A percentile compares a stretch with the other conserved stretches of the same genome.
Conservation (phyloP, 1,139 yeast genomes). For the Blastobotrys aristatus region DNA sequence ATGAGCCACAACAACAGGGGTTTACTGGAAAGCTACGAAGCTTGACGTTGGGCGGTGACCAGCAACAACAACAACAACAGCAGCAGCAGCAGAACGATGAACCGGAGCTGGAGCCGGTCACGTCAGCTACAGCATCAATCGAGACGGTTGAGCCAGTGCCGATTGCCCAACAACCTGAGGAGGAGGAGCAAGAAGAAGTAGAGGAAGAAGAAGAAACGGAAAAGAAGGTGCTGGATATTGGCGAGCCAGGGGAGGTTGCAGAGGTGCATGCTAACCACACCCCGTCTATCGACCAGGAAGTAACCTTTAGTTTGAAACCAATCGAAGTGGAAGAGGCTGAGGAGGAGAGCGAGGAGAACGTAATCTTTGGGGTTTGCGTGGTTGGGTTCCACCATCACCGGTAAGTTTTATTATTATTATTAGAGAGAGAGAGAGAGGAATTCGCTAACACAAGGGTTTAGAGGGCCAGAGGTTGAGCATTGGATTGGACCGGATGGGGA, state of each 20-base stretch:
- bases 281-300: not conserved
- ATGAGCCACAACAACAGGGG: not conserved
- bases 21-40: constrained; percentile 8
- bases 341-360: constrained; percentile 26
- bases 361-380: constrained; percentile 77
- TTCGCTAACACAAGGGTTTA: constrained; percentile 16
- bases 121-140: not conserved
- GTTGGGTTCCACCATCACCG: constrained; percentile 87
- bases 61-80: no score
- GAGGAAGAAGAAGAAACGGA: constrained; percentile 8
- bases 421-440: constrained; percentile 3
- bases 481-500: constrained; percentile 69
- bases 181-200: constrained; percentile 2
- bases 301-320: constrained; percentile 19
- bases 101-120: not conserved
- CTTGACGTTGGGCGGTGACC: not conserved
- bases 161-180: not conserved
- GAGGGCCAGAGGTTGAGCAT: constrained; percentile 95
- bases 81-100: not conserved
- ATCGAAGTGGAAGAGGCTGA: constrained; percentile 18
- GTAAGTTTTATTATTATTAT: constrained; percentile 6
- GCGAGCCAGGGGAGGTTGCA: no score
- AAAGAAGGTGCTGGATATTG: no score
- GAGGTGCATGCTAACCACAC: constrained; percentile 3
- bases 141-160: not conserved